Percentiles rank a stretch among this genome's conserved stretches.
Evolutionary conservation across 192 early-diverging fungal species (phyloP).

Genomic region (Coemansia sp.): DNA sequence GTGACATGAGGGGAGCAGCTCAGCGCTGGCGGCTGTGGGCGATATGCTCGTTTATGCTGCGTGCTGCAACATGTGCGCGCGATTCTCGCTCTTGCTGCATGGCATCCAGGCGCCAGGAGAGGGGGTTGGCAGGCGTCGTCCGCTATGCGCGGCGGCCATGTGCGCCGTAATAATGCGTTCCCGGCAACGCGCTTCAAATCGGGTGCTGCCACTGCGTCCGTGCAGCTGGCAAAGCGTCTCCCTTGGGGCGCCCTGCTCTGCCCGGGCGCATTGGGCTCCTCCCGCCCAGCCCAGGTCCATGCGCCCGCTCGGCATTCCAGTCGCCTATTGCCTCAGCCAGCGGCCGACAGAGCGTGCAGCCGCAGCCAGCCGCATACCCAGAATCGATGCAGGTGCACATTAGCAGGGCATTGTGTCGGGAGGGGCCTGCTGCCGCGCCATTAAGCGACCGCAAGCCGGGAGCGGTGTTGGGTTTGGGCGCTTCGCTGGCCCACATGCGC

Average conservation of each 20-base stretch:
- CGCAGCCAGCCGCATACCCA: constrained; percentile 1
- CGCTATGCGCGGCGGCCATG: constrained; percentile 1
- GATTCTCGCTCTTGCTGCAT: constrained; percentile 5
- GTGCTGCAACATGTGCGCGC: constrained; percentile 3
- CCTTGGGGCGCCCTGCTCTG: no score
- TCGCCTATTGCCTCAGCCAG: not conserved
- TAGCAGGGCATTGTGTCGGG: no score
- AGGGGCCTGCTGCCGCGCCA: no score
- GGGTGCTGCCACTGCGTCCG: not conserved
- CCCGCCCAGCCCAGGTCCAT: no score
- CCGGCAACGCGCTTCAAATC: not conserved
- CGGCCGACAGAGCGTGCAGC: not conserved
- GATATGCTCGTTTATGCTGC: constrained; percentile 6
- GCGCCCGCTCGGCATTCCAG: no score
- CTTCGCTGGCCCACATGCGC: constrained; percentile 2
- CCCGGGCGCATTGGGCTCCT: no score
- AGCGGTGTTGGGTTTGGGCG: no score
- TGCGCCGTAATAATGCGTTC: not conserved
- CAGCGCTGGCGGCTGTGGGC: not conserved
- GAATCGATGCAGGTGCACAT: constrained; percentile 1
- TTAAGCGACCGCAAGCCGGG: no score
- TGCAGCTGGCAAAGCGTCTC: no score
- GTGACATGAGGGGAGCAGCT: not conserved
- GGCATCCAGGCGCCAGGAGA: no score
- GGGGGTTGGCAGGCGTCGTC: no score